Conservation (phyloP, 345 rosid species). For the Rhodomyrtus tomentosa region DNA sequence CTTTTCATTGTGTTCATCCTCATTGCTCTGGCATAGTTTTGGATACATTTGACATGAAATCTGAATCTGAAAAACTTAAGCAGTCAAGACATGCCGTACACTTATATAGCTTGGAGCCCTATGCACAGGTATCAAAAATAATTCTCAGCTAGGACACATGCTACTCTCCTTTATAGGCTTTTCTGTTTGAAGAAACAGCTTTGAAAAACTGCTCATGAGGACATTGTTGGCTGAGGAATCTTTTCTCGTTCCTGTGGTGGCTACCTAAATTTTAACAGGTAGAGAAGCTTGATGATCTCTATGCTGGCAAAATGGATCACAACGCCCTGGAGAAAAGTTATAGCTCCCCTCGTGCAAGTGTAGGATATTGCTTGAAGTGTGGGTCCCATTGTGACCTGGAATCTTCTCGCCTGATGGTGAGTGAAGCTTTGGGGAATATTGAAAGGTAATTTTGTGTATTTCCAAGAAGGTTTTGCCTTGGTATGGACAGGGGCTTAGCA, state of each 20-base stretch:
- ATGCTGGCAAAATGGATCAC: constrained; percentile 7
- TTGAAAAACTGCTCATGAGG: background rate
- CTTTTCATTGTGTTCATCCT: constrained; percentile 41
- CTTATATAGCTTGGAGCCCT: constrained; percentile 13
- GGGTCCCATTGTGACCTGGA: constrained; percentile 32
- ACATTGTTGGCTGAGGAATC: background rate
- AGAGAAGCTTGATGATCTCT: constrained; percentile 2
- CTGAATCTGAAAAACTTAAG: constrained; percentile 29
- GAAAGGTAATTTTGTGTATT: constrained; percentile 23
- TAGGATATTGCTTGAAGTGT: constrained; percentile 56
- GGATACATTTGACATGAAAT: constrained; percentile 16
- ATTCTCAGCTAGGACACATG: background rate
- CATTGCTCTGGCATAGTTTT: constrained; percentile 64
- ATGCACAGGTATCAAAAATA: constrained; percentile 25
- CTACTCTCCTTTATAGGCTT: background rate
- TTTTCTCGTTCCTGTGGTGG: background rate
- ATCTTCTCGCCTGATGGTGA: constrained; percentile 24
- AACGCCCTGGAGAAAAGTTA: constrained; percentile 12
- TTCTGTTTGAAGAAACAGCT: background rate
- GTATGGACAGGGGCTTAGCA: background rate
- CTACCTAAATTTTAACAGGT: constrained; percentile 14
- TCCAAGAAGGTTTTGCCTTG: background rate
- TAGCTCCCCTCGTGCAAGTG: constrained; percentile 12
- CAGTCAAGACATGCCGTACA: constrained; percentile 2
- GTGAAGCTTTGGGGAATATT: constrained; percentile 40